These are phyloP conservation scores for Cyberlindnera xylosilytica DNA, from an alignment of 805 yeast species.

Conservation along the genomic window DNA sequence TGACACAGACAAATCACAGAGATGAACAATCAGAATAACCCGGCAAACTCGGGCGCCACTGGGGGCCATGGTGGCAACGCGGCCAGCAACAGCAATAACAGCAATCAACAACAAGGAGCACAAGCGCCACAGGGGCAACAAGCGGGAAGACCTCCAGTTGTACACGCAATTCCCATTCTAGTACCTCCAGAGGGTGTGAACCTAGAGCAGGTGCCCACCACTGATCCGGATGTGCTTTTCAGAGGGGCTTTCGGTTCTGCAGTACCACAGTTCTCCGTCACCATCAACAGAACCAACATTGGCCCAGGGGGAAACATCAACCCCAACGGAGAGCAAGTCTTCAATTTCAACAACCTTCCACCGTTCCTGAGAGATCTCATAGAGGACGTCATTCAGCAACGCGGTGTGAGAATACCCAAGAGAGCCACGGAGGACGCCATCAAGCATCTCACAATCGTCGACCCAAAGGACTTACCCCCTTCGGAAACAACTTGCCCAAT, in stretches of 20 bases:
- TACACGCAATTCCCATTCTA: slow-evolving; percentile 8
- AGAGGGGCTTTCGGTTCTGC: slow-evolving; percentile 20
- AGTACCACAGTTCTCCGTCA: slow-evolving; percentile 18
- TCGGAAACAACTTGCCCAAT: slow-evolving; percentile 19
- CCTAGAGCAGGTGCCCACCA: slow-evolving; percentile 15
- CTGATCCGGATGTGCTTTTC: slow-evolving; percentile 18
- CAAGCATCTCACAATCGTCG: slow-evolving; percentile 11
- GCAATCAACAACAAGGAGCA: too few relatives aligned
- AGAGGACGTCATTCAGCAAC: slow-evolving; percentile 11
- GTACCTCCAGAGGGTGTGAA: slow-evolving; percentile 11
- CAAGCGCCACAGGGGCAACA: too few relatives aligned
- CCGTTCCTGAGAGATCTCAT: slow-evolving; percentile 14
- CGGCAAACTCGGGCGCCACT: background rate
- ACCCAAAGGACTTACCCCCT: slow-evolving; percentile 10
- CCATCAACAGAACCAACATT: slow-evolving; percentile 20
- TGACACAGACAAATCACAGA: too few relatives aligned
- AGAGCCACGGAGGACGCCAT: slow-evolving; percentile 24
- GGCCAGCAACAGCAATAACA: background rate
- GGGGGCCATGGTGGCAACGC: background rate
- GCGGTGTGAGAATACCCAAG: slow-evolving; percentile 7
- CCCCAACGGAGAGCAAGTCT: slow-evolving; percentile 15
- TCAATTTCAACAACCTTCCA: slow-evolving; percentile 18
- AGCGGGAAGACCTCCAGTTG: background rate
- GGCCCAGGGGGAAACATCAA: slow-evolving; percentile 12
- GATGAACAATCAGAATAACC: background rate